phyloP scores from a whole-genome alignment of 2,329 filamentous ascomycete species.

The Diaporthe citri region DNA sequence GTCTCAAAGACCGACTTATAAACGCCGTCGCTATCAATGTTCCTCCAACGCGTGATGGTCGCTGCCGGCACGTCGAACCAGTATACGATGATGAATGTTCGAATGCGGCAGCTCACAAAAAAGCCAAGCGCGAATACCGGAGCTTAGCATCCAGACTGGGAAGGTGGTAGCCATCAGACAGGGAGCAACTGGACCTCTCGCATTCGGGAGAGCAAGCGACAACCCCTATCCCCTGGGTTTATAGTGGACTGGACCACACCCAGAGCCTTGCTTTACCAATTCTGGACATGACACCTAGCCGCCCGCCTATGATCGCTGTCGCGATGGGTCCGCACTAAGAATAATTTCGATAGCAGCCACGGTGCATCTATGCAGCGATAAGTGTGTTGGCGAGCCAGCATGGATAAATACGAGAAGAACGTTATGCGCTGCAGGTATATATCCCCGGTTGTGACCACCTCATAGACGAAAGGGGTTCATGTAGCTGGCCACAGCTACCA shows the following conservation, averaged over 20 bases:
- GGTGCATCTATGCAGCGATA: background rate
- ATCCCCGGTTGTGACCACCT: background rate
- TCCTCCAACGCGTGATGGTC: background rate
- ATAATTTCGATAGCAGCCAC: slow-evolving; percentile 18
- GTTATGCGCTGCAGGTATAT: background rate
- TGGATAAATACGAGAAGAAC: background rate
- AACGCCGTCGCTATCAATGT: background rate
- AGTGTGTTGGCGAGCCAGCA: background rate
- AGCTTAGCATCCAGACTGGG: slow-evolving; percentile 24
- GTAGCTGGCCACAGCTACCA: background rate
- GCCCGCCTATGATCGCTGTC: slow-evolving; percentile 2
- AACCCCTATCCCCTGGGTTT: background rate
- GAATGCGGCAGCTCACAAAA: slow-evolving; percentile 19
- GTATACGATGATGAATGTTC: slow-evolving; percentile 20
- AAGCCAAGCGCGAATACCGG: slow-evolving; percentile 25
- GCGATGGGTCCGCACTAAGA: background rate
- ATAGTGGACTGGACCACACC: background rate
- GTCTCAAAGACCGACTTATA: background rate
- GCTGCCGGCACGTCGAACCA: slow-evolving; percentile 9
- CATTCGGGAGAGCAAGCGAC: background rate
- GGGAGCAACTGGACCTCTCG: slow-evolving; percentile 1
- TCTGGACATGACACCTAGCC: background rate
- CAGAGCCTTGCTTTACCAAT: background rate
- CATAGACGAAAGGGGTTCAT: background rate
- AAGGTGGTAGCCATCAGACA: slow-evolving; percentile 16